phyloP scores from a whole-genome alignment of 345 rosid species.

The Euclidium syriacum region DNA sequence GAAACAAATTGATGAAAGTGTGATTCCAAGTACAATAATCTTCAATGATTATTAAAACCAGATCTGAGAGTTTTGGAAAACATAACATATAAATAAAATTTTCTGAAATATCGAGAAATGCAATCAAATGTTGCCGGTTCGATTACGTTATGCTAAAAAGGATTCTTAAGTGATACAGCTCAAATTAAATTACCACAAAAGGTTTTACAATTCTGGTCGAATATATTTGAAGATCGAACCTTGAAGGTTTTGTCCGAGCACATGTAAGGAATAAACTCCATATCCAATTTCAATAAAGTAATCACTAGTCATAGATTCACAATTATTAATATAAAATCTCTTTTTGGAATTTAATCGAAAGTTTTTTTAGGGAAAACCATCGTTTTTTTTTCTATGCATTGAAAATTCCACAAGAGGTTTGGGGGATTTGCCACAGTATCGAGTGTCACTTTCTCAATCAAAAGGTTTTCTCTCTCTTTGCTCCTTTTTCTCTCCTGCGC shows the following conservation, averaged over 20 bases:
- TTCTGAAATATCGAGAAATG: too few species aligned
- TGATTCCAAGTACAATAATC: too few species aligned
- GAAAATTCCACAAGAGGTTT: conserved; percentile 1
- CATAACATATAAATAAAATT: too few species aligned
- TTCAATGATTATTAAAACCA: too few species aligned
- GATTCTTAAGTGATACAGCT: too few species aligned
- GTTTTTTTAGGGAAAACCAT: neutral
- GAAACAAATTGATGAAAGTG: too few species aligned
- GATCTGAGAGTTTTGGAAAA: too few species aligned
- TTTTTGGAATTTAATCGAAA: neutral
- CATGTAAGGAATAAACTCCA: conserved; percentile 7
- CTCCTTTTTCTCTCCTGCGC: conserved; percentile 16
- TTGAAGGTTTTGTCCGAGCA: neutral
- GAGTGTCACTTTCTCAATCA: conserved; percentile 31
- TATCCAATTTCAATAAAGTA: conserved; percentile 1
- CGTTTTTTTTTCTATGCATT: neutral
- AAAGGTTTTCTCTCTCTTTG: conserved; percentile 32
- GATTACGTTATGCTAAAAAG: too few species aligned
- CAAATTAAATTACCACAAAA: neutral
- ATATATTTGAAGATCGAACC: neutral
- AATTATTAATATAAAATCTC: neutral
- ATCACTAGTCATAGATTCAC: conserved; percentile 1
- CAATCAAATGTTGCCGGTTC: too few species aligned
- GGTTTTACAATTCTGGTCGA: neutral
- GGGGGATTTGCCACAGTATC: conserved; percentile 6